A percentile compares a stretch with the other conserved stretches of the same genome.
phyloP scores from a whole-genome alignment of 2,329 filamentous ascomycete genomes.

The Scedosporium aurantiacum region DNA sequence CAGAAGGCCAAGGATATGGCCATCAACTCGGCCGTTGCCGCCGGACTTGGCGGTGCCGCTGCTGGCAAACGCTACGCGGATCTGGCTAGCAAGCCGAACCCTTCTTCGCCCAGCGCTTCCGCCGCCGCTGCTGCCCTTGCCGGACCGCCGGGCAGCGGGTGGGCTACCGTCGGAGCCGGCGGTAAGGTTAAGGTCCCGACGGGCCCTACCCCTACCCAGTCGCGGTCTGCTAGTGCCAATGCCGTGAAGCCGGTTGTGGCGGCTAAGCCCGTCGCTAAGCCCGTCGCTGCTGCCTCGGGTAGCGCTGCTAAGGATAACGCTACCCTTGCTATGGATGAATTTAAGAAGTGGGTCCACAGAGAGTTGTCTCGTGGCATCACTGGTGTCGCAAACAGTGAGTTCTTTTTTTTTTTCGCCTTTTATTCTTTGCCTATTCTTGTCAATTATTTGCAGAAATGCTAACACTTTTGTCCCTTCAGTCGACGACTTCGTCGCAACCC shows the following conservation, averaged over 20 bases:
- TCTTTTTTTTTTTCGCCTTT: no score
- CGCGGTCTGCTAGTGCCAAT: constrained; percentile 32
- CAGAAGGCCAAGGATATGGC: constrained; percentile 47
- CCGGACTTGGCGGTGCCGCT: constrained; percentile 20
- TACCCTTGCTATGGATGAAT: constrained; percentile 66
- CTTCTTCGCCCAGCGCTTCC: constrained; percentile 18
- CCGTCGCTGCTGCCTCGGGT: constrained; percentile 29
- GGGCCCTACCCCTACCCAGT: constrained; percentile 36
- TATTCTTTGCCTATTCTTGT: no score
- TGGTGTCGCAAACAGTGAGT: constrained; percentile 39
- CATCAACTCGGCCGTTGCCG: constrained; percentile 18
- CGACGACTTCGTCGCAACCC: constrained; percentile 66
- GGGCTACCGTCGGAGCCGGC: constrained; percentile 90
- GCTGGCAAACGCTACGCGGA: constrained; percentile 87
- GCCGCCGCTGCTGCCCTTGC: constrained; percentile 30
- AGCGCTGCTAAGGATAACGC: constrained; percentile 27
- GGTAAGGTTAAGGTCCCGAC: constrained; percentile 78
- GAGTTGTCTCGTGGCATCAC: constrained; percentile 65
- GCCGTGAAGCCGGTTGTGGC: constrained; percentile 32
- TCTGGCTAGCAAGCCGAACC: constrained; percentile 66
- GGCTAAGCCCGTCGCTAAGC: constrained; percentile 40
- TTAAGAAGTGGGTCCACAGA: constrained; percentile 81
- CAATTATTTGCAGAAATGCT: constrained; percentile 19
- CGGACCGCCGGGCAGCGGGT: constrained; percentile 45
- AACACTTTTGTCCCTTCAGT: constrained; percentile 33